Conservation (phyloP, 306 rosid species). For the Casuarina equisetifolia region DNA sequence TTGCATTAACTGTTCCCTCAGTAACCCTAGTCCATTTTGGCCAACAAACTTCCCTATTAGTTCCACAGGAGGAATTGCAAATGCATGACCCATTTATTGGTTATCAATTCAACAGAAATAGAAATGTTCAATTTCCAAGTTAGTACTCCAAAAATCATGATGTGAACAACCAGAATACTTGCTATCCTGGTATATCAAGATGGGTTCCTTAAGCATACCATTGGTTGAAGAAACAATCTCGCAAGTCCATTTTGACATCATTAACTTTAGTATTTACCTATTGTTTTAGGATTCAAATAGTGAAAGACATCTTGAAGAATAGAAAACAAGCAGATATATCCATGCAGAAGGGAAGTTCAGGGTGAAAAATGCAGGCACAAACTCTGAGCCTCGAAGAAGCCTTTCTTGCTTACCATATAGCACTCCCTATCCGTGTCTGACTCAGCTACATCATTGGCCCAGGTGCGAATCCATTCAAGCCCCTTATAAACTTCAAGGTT, state of each 20-base stretch:
- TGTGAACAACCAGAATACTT: not conserved
- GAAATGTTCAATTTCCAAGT: not conserved
- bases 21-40: not conserved
- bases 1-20: not conserved
- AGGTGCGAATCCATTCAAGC: constrained; percentile 92
- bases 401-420: constrained; percentile 61
- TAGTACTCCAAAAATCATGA: not conserved
- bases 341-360: constrained; percentile 7
- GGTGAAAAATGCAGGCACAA: constrained; percentile 16
- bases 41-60: not conserved
- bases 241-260: not conserved
- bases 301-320: not conserved
- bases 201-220: too few species aligned
- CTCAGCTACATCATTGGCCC: constrained; percentile 74
- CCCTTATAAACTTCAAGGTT: constrained; percentile 65
- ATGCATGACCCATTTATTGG: not conserved
- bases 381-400: constrained; percentile 10
- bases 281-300: not conserved
- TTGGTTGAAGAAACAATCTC: not conserved
- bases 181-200: too few species aligned
- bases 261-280: not conserved
- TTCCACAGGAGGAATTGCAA: not conserved
- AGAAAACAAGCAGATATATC: not conserved
- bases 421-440: constrained; percentile 88
- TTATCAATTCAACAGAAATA: not conserved